Evolutionary conservation across 768 basidiomycete genomes (phyloP), one percentile per base, ranked within the genome.

Genomic region (Trametopsis cervina): DNA sequence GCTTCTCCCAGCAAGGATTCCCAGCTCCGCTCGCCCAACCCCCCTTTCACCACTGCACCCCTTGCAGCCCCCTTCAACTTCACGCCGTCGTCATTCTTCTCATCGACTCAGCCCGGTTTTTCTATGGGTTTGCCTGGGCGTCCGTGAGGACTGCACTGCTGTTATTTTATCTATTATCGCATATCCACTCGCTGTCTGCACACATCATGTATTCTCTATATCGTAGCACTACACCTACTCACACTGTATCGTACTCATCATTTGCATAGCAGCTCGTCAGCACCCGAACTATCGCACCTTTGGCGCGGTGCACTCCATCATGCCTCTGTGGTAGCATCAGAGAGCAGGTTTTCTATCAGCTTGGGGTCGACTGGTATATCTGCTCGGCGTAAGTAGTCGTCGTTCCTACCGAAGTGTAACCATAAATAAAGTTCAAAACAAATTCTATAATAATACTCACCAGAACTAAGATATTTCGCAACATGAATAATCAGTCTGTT

Each of bases 321-420:
- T 7, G 15, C 4, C 9, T 7, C 4, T 36, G 46, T 38, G 2
- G 41, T 18, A 12, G 40, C 53, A 15, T 33, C 29, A 7, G 29
- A 33, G 43, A 76, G 58, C 42, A 77, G 60, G 40, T 66, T 60
- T 49, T 71, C 68, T 21, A 72, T 60, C 48, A 77, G 63, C 3
- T 61, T 60, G 24, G 42, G 52, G 56, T 77, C 71, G 38, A 71
- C 53, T 12, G 69, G 66, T 13, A 78, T 74, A 42, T 64, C 62
- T 4, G 67, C 70, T 11, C 59, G 61, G 22, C 46, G 52, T 23
- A 80, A 66, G 55, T 79, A 79, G 6, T 69, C 69, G 53, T 78
- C 73, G 52, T 79, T 79, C 78, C 77, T 77, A 55, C 15, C 36
- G 23, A 26, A 1, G 17, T 6, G 5, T 18, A 15, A 29, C n/a